Evolutionary conservation across 1,139 yeast genomes (phyloP), one percentile per base, ranked within the genome.

Genomic region (Taphrina wiesneri): DNA sequence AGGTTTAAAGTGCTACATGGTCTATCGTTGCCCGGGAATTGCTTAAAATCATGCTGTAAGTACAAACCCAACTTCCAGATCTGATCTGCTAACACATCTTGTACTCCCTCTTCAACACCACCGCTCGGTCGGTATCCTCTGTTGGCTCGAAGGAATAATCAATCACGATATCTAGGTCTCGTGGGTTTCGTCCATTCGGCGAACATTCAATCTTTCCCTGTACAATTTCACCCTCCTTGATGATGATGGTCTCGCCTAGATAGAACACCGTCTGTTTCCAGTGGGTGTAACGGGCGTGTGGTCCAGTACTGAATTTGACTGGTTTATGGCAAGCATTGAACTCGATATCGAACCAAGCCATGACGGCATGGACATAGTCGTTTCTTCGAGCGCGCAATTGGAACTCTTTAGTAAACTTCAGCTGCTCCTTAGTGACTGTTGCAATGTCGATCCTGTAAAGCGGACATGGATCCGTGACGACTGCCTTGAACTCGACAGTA

Each of bases 231-330:
- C 93, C 96, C 71, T 83, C 81, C 75, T 86, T 87, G 71, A 90
- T 80, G 74, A 87, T 88, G 71, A 92, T 79, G 39, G 89, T 96
- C 73, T 90, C 90, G 73, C 66, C 66, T 76, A 93, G 83, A 78
- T 93, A 95, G 78, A 95, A 91, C 1, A 93, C 96, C 21, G 97
- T 89, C 79, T 93, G 99, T 77, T 93, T 95, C 99, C 99, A 95
- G 73, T 80, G 82, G 11, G 82, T 80, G 74, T 78, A 78, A 66
- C 75, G 76, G 32, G 81, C 79, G 60, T 77, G 78, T 5, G 82
- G 82, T 3, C 83, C 82, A 21, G 82, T 80, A 26, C 82, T 78
- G 71, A 80, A 79, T 43, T 71, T 71, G 67, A 78, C 74, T 25
- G 78, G 76, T 71, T 77, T 76, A 66, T 75, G 77, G 67, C 78